Conservation (phyloP, 2,329 filamentous ascomycete species). For the Xylaria sp. region DNA sequence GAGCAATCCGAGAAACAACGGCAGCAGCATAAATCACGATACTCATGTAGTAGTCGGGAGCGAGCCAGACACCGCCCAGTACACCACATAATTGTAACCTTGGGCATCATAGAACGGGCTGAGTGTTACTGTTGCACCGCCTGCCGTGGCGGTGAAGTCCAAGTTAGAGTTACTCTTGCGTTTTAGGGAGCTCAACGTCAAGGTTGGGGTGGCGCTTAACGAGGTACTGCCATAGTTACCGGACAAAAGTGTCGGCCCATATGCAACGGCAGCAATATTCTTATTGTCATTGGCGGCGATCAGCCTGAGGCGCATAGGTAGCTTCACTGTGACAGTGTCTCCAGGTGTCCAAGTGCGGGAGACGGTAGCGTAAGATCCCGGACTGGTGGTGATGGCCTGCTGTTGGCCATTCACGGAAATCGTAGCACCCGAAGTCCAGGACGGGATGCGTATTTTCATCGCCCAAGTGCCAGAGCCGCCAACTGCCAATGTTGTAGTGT, state of each 20-base stretch:
- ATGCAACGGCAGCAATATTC: conserved; percentile 58
- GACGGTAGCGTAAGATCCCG: conserved; percentile 57
- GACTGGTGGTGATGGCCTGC: conserved; percentile 41
- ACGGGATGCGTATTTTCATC: conserved; percentile 59
- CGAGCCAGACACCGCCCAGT: conserved; percentile 50
- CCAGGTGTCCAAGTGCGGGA: conserved; percentile 56
- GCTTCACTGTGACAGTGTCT: conserved; percentile 56
- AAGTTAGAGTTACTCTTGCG: conserved; percentile 42
- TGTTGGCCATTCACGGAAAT: conserved; percentile 57
- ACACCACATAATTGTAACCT: conserved; percentile 57
- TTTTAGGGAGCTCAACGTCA: conserved; percentile 49
- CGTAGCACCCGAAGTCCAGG: conserved; percentile 56
- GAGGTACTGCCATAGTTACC: conserved; percentile 57
- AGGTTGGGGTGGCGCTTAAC: conserved; percentile 45
- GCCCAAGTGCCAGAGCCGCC: conserved; percentile 48
- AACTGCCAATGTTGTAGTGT: conserved; percentile 55
- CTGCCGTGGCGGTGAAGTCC: conserved; percentile 51
- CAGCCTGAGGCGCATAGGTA: conserved; percentile 59
- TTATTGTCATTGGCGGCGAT: conserved; percentile 61
- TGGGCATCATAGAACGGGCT: conserved; percentile 57
- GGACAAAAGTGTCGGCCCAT: conserved; percentile 58
- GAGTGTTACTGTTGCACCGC: conserved; percentile 49
- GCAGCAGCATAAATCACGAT: conserved; percentile 4
- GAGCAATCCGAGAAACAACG: not conserved
- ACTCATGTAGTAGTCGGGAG: conserved; percentile 27